phyloP scores from a whole-genome alignment of 2,329 filamentous ascomycete species.

The Colletotrichum neosansevieriae region DNA sequence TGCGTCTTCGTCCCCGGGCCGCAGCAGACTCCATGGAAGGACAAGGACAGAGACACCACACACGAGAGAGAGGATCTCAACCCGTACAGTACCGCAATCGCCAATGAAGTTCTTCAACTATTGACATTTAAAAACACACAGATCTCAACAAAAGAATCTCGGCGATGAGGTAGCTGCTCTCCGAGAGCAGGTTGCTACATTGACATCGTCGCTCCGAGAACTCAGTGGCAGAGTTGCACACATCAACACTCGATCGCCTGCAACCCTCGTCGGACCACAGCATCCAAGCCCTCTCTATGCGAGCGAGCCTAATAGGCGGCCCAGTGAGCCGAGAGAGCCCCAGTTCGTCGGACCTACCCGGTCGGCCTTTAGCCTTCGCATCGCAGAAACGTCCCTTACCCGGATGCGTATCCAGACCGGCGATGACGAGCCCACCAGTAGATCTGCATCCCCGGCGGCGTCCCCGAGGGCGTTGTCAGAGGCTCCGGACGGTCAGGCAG shows the following conservation, averaged over 20 bases:
- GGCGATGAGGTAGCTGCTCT: constrained; percentile 47
- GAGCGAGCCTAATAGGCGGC: constrained; percentile 19
- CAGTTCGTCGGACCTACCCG: constrained; percentile 53
- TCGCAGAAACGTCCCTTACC: constrained; percentile 51
- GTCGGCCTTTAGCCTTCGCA: constrained; percentile 50
- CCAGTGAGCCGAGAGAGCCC: constrained; percentile 47
- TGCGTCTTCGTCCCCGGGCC: constrained; percentile 46
- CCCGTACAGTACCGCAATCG: constrained; percentile 12
- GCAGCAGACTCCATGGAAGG: constrained; percentile 25
- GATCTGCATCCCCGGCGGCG: constrained; percentile 30
- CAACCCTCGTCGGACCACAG: constrained; percentile 19
- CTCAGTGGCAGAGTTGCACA: constrained; percentile 43
- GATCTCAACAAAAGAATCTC: constrained; percentile 41
- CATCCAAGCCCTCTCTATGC: constrained; percentile 33
- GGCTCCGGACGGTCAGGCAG: constrained; percentile 30
- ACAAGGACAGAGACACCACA: constrained; percentile 37
- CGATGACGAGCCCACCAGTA: constrained; percentile 45
- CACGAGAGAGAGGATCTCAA: constrained; percentile 44
- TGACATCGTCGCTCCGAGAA: constrained; percentile 46
- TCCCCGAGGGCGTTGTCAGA: constrained; percentile 44
- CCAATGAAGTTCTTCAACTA: no score
- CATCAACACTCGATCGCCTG: constrained; percentile 21
- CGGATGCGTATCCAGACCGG: constrained; percentile 50
- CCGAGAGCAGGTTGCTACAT: constrained; percentile 47
- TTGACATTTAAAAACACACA: constrained; percentile 1